phyloP scores from a whole-genome alignment of 2,329 filamentous ascomycete genomes.

The Trichoderma atrobrunneum region DNA sequence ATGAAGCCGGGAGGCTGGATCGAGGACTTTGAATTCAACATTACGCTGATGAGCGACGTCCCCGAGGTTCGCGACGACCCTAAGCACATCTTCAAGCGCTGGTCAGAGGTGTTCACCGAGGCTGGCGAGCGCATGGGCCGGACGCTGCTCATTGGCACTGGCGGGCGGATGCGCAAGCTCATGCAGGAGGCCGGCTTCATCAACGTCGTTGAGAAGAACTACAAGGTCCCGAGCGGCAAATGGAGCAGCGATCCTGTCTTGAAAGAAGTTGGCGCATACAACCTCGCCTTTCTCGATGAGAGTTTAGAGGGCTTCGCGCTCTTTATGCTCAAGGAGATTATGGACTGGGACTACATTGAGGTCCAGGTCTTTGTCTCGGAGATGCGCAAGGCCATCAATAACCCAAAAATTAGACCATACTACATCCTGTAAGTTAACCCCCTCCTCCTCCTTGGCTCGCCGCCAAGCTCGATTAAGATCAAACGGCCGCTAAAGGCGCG shows the following conservation, averaged over 20 bases:
- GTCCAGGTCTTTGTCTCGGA: constrained; percentile 27
- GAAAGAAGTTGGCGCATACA: constrained; percentile 24
- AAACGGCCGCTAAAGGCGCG: not conserved
- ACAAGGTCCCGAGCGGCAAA: constrained; percentile 20
- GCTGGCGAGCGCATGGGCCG: constrained; percentile 27
- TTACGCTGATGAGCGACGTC: constrained; percentile 24
- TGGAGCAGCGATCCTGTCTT: constrained; percentile 22
- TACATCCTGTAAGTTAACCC: constrained; percentile 25
- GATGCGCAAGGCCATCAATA: constrained; percentile 27
- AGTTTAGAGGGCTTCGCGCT: constrained; percentile 31
- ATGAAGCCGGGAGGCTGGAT: constrained; percentile 12
- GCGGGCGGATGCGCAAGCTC: constrained; percentile 24
- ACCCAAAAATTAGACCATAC: constrained; percentile 25
- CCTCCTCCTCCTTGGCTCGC: not conserved
- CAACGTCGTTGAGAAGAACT: constrained; percentile 18
- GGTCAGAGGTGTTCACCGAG: constrained; percentile 27
- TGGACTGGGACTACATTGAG: constrained; percentile 28
- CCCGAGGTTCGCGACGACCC: constrained; percentile 26
- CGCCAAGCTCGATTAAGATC: not conserved
- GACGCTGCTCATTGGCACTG: constrained; percentile 24
- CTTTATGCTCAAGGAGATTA: constrained; percentile 29
- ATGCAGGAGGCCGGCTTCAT: constrained; percentile 29
- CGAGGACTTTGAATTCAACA: constrained; percentile 24
- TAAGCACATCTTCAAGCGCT: constrained; percentile 29
- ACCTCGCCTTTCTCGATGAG: constrained; percentile 27